Conservation (phyloP, 352 stramenopile species). For the Phytopythium vexans region DNA sequence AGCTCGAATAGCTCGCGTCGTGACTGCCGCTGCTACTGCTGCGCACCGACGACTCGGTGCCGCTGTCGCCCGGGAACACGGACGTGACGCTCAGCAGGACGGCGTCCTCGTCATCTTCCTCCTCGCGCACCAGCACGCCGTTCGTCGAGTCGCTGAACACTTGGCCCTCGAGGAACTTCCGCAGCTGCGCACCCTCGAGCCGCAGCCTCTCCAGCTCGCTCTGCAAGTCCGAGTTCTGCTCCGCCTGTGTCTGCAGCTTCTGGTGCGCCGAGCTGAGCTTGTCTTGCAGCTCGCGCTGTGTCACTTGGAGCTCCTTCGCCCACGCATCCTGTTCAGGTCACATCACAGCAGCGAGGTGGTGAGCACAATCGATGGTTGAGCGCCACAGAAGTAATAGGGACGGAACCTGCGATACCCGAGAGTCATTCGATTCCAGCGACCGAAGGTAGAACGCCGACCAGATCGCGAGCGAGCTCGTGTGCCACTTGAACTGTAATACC, state of each 20-base stretch:
- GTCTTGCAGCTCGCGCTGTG: conserved; percentile 71
- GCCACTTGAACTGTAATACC: conserved; percentile 86
- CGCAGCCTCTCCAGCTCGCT: conserved; percentile 63
- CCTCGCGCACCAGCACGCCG: conserved; percentile 70
- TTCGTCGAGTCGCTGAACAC: conserved; percentile 67
- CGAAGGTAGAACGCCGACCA: conserved; percentile 85
- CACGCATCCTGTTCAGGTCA: conserved; percentile 57
- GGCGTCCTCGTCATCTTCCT: conserved; percentile 69
- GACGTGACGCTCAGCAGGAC: conserved; percentile 73
- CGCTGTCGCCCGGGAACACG: conserved; percentile 20
- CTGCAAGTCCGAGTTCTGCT: conserved; percentile 73
- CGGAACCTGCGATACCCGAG: conserved; percentile 67
- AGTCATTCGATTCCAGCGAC: conserved; percentile 79
- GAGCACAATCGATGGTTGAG: background rate
- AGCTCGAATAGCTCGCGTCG: conserved; percentile 7
- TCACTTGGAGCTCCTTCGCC: conserved; percentile 79
- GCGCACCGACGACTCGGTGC: conserved; percentile 8
- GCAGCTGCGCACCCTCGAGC: conserved; percentile 56
- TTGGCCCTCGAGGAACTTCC: conserved; percentile 60
- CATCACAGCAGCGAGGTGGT: conserved; percentile 1
- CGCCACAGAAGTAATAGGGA: conserved; percentile 9
- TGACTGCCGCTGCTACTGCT: background rate
- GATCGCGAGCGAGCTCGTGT: conserved; percentile 77
- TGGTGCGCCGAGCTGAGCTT: conserved; percentile 63
- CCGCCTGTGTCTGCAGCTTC: conserved; percentile 63